Evolutionary conservation across 2,329 filamentous ascomycete genomes (phyloP), one percentile per base, ranked within the genome.

Genomic region (Endocalyx cinctus): DNA sequence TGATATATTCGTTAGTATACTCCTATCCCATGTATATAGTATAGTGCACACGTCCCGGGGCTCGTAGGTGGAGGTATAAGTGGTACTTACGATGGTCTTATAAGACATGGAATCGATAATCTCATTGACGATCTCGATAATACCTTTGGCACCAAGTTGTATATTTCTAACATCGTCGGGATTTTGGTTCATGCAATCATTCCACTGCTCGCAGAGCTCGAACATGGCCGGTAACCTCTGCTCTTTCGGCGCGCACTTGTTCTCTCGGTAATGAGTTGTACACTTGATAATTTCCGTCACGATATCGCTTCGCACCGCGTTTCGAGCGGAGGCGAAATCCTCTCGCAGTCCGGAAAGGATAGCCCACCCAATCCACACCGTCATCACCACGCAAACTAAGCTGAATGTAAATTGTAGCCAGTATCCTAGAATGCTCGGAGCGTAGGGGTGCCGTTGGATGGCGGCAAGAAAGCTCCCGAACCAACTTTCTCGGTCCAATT

Each of bases 81-180:
- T 10, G 17, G 10, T 11, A 58, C 69, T 45, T 59, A 77, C 74
- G 63, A 72, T 73, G 8, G 73, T 71, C 60, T 96, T 96, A 60
- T 87, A 83, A 43, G 84, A 87, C 59, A 97, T 89, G 5, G 86
- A 81, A 49, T 94, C 87, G 5, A 94, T 82, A 58, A 97, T 96
- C 51, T 84, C 83, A 57, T 97, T 96, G 60, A 97, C 82, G 25
- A 98, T 94, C 53, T 87, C 79, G 1, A 90, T 90, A 54, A 96
- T 84, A 17, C 89, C 92, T 52, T 86, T 83, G 5, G 87, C 89
- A 13, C 84, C 87, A 25, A 95, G 79, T 50, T 82, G 83, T 26
- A 90, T 83, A 23, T 82, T 73, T 46, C 86, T 88, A 35, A 95
- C 79, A 35, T 79, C 78, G 27, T 80, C 72, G 1, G 88, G 82